Percentiles rank a stretch among this genome's conserved stretches.
These are phyloP conservation scores for Anisodus acutangulus DNA, from an alignment of 257 asterid species.

Conservation along the genomic window DNA sequence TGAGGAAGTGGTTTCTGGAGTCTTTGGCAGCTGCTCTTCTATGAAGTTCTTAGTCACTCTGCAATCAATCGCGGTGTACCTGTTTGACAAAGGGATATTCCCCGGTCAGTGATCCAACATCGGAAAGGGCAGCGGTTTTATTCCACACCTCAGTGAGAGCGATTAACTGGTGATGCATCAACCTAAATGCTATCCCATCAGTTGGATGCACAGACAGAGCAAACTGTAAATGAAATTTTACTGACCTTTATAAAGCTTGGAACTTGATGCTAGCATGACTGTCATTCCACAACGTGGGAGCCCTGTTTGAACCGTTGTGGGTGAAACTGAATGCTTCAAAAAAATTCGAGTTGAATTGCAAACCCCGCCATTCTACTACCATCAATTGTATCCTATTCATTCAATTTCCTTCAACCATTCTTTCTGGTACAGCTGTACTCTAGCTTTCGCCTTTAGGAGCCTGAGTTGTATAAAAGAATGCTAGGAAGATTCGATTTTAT, in stretches of 20 bases:
- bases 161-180: neutral
- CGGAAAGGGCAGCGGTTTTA: neutral
- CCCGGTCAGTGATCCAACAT: neutral
- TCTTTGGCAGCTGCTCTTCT: neutral
- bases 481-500: neutral
- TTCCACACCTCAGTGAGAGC: neutral
- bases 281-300: neutral
- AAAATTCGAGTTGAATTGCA: no score
- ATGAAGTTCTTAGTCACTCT: neutral
- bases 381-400: neutral
- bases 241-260: neutral
- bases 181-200: neutral
- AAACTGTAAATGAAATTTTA: neutral
- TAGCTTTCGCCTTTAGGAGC: no score
- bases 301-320: neutral
- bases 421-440: neutral
- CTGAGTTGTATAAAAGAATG: neutral
- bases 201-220: slow-evolving; percentile 15
- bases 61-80: neutral
- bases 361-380: neutral
- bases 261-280: neutral
- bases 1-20: slow-evolving; percentile 1
- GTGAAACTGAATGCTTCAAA: neutral
- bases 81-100: neutral
- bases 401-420: neutral